Conservation (phyloP, 768 basidiomycete species). For the Lactifluus pinguis region DNA sequence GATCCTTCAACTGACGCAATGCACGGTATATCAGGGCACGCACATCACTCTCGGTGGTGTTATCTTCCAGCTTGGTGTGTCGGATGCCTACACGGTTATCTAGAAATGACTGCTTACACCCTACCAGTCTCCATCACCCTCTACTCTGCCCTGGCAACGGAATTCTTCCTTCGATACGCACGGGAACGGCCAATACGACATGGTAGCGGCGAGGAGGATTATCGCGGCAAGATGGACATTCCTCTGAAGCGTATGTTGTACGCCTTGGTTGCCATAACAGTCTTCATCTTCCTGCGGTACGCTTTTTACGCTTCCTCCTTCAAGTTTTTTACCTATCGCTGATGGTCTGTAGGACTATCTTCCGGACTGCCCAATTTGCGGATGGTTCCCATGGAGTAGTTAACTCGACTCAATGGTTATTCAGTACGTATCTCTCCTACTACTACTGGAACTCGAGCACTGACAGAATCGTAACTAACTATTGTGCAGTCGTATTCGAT, state of each 20-base stretch:
- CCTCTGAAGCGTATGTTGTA: slow-evolving; percentile 2
- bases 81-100: neutral
- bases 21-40: too few species aligned
- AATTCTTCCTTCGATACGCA: too few species aligned
- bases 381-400: slow-evolving; percentile 10
- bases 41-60: slow-evolving; percentile 1
- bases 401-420: slow-evolving; percentile 8
- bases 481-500: slow-evolving; percentile 11
- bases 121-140: slow-evolving; percentile 4
- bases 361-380: slow-evolving; percentile 11
- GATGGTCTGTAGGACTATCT: neutral
- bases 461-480: neutral
- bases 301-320: neutral
- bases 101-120: neutral
- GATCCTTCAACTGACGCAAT: neutral
- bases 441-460: neutral
- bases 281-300: slow-evolving; percentile 17
- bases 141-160: neutral
- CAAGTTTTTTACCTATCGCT: neutral
- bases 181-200: too few species aligned
- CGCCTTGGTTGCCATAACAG: slow-evolving; percentile 8
- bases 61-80: slow-evolving; percentile 15
- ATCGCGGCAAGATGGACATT: neutral
- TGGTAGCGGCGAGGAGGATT: neutral
- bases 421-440: slow-evolving; percentile 6